Base-by-base conservation (phyloP, 257 asterid genomes). In the Coffea eugenioides region DNA sequence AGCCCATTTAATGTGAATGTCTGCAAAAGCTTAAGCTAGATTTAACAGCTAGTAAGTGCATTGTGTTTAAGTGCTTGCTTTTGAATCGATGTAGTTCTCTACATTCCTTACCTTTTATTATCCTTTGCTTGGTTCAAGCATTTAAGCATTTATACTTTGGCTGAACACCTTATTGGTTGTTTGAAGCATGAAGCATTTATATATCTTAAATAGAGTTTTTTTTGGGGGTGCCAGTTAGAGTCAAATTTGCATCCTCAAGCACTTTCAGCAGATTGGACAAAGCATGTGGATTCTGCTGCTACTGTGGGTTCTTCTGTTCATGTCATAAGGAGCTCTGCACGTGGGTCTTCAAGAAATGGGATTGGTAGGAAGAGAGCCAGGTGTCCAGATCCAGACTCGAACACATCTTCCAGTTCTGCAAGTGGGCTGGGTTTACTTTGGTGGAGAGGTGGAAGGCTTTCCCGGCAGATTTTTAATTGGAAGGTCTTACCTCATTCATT, bases 401-500 rank as follows among this genome's bases (percentile, higher is more conserved):
- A 82, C 69, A 88, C 92, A 71, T 82, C 93, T 81, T 84, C 94
- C 52, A 93, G 85, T 84, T 86, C 91, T 80, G 90, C 88, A 21
- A 73, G 86, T 79, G 97, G 98, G 71, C 86, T 84, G 81, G 85
- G 92, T 85, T 87, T 88, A 80, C 93, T 92, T 85, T 96, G 99
- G 99, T 92, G 98, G 99, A 92, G 98, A 85, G 99, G 99, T 79
- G 96, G 97, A 77, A 88, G 89, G 84, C 89, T 88, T 79, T 96
- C 99, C n/a, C 91, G 96, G 68, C 78, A 71, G 82, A 90, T 96
- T 78, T 91, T 96, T 86, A 89, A 82, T 82, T 92, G 94, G 91
- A 93, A 92, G 88, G 95, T 88, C 79, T 80, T 96, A 82, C 99
- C 99, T 74, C 90, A 76, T 80, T 80, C 93, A 49, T 84, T 92